Conservation (phyloP, 305 asterid species). For the Caryopteris hybrid region DNA sequence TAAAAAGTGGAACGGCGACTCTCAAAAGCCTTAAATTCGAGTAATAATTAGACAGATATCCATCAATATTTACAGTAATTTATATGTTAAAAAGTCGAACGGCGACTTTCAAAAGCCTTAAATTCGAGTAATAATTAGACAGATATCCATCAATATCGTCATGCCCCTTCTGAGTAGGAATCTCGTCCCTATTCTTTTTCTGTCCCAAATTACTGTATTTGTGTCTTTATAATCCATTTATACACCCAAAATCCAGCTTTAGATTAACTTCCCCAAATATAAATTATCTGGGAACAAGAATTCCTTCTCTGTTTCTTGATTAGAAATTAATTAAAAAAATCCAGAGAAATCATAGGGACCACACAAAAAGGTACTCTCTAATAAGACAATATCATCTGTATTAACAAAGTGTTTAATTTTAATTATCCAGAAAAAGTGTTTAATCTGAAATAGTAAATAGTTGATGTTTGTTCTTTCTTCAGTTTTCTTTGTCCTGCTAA, state of each 20-base stretch:
- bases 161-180: not conserved
- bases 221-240: not conserved
- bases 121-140: not conserved
- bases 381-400: not conserved
- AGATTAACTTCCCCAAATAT: not conserved
- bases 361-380: not conserved
- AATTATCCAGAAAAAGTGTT: not conserved
- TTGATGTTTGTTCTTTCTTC: not conserved
- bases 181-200: not conserved
- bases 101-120: too few relatives aligned
- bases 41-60: not conserved
- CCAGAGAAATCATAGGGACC: not conserved
- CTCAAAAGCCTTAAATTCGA: not conserved
- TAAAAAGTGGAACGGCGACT: too few relatives aligned
- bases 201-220: not conserved
- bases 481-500: not conserved
- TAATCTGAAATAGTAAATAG: not conserved
- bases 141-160: not conserved
- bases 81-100: too few relatives aligned
- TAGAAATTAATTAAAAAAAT: not conserved
- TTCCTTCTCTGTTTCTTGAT: not conserved
- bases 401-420: not conserved
- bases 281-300: not conserved
- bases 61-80: too few relatives aligned
- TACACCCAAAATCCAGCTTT: not conserved